phyloP scores from a whole-genome alignment of 441 rosid genomes.

The Corymbia calophylla region DNA sequence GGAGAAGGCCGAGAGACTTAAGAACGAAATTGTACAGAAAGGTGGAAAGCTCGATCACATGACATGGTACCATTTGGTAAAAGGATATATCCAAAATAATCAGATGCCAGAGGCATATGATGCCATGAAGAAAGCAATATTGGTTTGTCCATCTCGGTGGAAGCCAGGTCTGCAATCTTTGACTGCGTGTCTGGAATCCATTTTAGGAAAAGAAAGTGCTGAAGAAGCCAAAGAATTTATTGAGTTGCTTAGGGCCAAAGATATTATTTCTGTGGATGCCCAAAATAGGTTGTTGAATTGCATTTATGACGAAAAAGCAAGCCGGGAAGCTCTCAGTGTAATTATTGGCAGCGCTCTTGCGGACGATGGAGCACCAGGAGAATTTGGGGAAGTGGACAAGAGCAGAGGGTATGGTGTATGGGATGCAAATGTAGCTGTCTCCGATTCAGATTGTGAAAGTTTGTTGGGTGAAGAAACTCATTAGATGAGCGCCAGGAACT shows the following conservation, averaged over 20 bases:
- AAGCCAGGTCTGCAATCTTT: not conserved
- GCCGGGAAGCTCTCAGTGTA: not conserved
- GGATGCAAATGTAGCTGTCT: not conserved
- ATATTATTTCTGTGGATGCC: not conserved
- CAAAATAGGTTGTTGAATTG: not conserved
- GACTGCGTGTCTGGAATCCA: not conserved
- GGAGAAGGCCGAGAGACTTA: not conserved
- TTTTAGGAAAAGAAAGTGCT: not conserved
- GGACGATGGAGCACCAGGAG: not conserved
- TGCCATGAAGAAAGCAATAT: not conserved
- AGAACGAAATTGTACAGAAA: not conserved
- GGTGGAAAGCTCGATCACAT: not conserved
- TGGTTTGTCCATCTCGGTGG: not conserved
- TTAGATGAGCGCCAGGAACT: not conserved
- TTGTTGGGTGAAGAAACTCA: not conserved
- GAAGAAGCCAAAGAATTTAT: not conserved
- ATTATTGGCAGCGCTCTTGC: not conserved
- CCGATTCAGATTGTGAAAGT: not conserved
- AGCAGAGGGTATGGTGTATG: not conserved
- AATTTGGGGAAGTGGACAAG: not conserved
- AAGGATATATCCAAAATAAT: not conserved
- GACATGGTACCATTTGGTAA: not conserved
- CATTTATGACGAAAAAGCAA: not conserved
- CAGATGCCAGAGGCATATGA: not conserved
- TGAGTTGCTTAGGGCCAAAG: not conserved